Conservation (phyloP, 2,329 filamentous ascomycete genomes). For the Monascus ruber region DNA sequence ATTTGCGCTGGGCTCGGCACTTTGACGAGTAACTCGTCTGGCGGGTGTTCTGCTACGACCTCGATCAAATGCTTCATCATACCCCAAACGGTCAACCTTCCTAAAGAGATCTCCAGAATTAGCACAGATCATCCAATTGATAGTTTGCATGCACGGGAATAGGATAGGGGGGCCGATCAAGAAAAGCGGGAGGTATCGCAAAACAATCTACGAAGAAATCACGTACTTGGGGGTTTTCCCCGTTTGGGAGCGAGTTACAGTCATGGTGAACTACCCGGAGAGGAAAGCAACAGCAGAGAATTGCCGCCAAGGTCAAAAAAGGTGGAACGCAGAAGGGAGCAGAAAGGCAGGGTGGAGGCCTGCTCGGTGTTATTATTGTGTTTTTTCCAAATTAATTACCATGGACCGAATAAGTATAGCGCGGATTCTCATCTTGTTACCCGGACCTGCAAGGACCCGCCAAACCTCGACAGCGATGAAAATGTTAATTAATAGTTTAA, state of each 20-base stretch:
- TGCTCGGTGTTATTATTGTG: no score
- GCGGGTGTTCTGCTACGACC: conserved; percentile 28
- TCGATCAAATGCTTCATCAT: conserved; percentile 26
- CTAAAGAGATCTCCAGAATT: conserved; percentile 18
- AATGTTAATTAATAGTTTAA: no score
- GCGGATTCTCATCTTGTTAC: no score
- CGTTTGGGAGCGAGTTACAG: conserved; percentile 40
- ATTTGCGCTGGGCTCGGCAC: conserved; percentile 22
- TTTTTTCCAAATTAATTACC: no score
- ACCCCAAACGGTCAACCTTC: conserved; percentile 41
- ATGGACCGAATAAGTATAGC: no score
- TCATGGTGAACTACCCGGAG: conserved; percentile 25
- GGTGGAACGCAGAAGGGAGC: no score
- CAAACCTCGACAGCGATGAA: no score
- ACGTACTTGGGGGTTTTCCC: conserved; percentile 42
- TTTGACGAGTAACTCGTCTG: conserved; percentile 34
- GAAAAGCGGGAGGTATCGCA: conserved; percentile 2
- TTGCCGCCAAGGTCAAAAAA: no score
- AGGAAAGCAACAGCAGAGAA: not conserved
- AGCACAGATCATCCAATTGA: not conserved
- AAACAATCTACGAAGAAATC: conserved; percentile 7
- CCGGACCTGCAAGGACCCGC: no score
- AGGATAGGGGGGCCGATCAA: not conserved
- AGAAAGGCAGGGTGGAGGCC: no score
- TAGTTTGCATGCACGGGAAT: no score